A percentile compares a stretch with the other conserved stretches of the same genome.
Conservation (phyloP, 1,284 basidiomycete genomes). For the Malassezia brasiliensis region DNA sequence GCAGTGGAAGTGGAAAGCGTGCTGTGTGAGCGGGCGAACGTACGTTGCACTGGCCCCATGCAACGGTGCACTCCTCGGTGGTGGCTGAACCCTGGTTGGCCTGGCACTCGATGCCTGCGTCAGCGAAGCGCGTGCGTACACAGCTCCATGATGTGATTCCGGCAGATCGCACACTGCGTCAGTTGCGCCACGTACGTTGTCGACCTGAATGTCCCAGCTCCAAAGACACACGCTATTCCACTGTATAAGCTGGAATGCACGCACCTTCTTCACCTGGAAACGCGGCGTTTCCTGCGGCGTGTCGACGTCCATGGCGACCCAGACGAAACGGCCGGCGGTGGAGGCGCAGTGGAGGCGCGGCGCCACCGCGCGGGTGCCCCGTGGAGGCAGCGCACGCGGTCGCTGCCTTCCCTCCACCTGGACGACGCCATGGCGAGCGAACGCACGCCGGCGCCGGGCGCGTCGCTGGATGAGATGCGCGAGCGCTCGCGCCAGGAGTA, state of each 20-base stretch:
- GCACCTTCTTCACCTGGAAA: constrained; percentile 47
- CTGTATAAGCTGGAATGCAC: constrained; percentile 19
- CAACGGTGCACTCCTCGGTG: constrained; percentile 94
- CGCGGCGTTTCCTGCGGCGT: constrained; percentile 30
- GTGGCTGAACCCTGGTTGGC: constrained; percentile 95
- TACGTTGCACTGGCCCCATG: constrained; percentile 98
- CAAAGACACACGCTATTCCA: constrained; percentile 47
- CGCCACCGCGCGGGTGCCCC: too few relatives aligned
- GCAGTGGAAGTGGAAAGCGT: constrained; percentile 99
- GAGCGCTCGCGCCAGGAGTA: constrained; percentile 66
- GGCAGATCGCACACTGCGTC: constrained; percentile 45
- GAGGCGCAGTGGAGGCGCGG: not conserved
- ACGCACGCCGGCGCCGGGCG: constrained; percentile 24
- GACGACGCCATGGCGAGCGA: too few relatives aligned
- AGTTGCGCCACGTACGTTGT: constrained; percentile 34
- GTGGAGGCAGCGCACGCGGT: too few relatives aligned
- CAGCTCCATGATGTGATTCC: constrained; percentile 49
- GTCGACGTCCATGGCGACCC: constrained; percentile 31
- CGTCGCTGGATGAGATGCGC: constrained; percentile 32
- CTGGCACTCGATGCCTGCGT: constrained; percentile 92
- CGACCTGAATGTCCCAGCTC: constrained; percentile 48
- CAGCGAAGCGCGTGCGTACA: constrained; percentile 24
- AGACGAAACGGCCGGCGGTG: not conserved
- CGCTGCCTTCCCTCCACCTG: too few relatives aligned
- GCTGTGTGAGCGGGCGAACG: constrained; percentile 55